phyloP scores from a whole-genome alignment of 192 early-diverging fungal genomes.

The Globomyces pollinis-pini region DNA sequence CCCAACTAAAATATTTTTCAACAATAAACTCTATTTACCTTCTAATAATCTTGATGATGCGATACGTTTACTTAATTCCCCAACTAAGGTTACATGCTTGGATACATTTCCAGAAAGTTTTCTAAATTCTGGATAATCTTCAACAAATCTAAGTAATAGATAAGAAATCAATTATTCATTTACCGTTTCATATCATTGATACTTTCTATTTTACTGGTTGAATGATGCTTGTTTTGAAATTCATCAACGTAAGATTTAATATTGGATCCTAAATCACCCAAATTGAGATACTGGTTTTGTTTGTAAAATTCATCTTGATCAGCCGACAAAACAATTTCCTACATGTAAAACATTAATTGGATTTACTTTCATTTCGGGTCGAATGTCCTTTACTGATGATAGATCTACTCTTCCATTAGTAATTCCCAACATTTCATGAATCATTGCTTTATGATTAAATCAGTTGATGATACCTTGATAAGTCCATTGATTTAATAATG shows the following conservation, averaged over 20 bases:
- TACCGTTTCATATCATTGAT: conserved; percentile 99
- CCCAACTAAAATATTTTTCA: conserved; percentile 81
- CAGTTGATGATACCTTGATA: too few relatives aligned
- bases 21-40: too few relatives aligned
- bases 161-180: too few relatives aligned
- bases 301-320: conserved; percentile 92
- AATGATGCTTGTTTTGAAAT: conserved; percentile 87
- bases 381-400: conserved; percentile 65
- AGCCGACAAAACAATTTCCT: conserved; percentile 84
- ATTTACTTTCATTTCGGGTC: conserved; percentile 61
- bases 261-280: conserved; percentile 88
- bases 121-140: conserved; percentile 96
- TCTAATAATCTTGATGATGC: conserved; percentile 50
- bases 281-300: conserved; percentile 81
- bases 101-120: conserved; percentile 95
- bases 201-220: conserved; percentile 84
- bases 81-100: conserved; percentile 95
- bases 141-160: conserved; percentile 96
- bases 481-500: conserved; percentile 93
- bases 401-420: conserved; percentile 88
- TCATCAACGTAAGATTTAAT: conserved; percentile 93
- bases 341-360: background rate
- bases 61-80: conserved; percentile 85
- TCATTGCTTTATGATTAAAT: too few relatives aligned
- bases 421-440: conserved; percentile 92